A percentile compares a stretch with the other conserved stretches of the same genome.
These are phyloP conservation scores for Pseudotsuga menziesii DNA, from an alignment of 75 land plant genomes.

Conservation along the genomic window DNA sequence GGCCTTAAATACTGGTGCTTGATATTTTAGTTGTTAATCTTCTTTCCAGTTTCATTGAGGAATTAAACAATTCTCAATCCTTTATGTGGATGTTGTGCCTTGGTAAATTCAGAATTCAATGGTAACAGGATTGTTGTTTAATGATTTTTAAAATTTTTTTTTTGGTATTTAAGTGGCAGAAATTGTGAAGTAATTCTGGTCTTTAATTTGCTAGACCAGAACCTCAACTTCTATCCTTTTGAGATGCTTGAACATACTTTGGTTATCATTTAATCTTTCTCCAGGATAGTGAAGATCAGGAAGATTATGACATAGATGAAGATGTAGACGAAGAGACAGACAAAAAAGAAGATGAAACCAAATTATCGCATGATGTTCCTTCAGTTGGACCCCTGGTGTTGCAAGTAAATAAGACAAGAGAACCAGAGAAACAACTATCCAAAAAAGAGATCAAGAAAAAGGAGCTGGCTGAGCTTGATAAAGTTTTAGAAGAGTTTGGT, in stretches of 20 bases:
- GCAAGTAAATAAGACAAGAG: constrained; percentile 9
- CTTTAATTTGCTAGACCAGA: too few relatives aligned
- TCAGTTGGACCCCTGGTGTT: constrained; percentile 5
- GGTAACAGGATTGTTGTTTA: too few relatives aligned
- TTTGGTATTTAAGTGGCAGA: too few relatives aligned
- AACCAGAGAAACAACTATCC: constrained; percentile 45
- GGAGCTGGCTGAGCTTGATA: constrained; percentile 47
- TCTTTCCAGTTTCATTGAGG: too few relatives aligned
- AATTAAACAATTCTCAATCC: too few relatives aligned
- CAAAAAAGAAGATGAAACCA: constrained; percentile 19
- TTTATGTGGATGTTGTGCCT: too few relatives aligned
- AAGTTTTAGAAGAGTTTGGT: constrained; percentile 39
- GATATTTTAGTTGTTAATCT: too few relatives aligned
- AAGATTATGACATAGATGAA: constrained; percentile 30
- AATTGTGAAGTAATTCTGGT: too few relatives aligned
- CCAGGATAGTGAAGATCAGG: constrained; percentile 42
- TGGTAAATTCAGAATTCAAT: too few relatives aligned
- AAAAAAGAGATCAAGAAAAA: constrained; percentile 48
- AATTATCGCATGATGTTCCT: constrained; percentile 3
- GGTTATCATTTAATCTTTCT: background rate
- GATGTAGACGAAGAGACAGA: constrained; percentile 25
- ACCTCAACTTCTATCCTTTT: too few relatives aligned
- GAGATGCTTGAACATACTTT: background rate
- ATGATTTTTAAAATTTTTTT: too few relatives aligned
- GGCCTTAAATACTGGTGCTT: too few relatives aligned